Conservation (phyloP, 495 filamentous ascomycete genomes). For the Amphirosellinia nigrospora region DNA sequence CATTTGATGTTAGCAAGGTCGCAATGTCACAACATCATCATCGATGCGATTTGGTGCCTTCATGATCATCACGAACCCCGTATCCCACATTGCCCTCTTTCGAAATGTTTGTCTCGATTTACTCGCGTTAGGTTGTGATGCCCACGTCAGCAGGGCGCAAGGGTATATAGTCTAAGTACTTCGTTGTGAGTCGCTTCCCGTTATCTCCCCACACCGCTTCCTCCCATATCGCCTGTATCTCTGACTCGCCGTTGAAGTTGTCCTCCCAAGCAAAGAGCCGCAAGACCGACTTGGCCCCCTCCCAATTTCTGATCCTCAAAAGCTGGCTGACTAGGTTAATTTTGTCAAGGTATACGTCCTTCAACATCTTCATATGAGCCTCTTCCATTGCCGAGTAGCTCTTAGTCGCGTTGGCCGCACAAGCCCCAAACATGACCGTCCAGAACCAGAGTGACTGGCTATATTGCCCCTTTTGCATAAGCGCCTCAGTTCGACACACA, state of each 20-base stretch:
- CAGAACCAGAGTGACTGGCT: slow-evolving; percentile 42
- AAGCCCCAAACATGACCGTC: slow-evolving; percentile 42
- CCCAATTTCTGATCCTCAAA: slow-evolving; percentile 37
- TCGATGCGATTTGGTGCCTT: neutral
- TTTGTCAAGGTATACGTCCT: slow-evolving; percentile 37
- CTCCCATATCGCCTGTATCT: slow-evolving; percentile 39
- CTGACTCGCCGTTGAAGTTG: slow-evolving; percentile 39
- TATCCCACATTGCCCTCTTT: slow-evolving; percentile 1
- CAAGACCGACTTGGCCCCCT: slow-evolving; percentile 36
- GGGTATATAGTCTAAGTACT: slow-evolving; percentile 12
- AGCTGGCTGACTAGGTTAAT: slow-evolving; percentile 34
- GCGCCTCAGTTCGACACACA: slow-evolving; percentile 37
- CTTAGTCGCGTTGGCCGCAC: slow-evolving; percentile 35
- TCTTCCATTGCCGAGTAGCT: slow-evolving; percentile 33
- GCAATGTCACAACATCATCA: neutral
- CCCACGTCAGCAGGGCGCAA: slow-evolving; percentile 17
- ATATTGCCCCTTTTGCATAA: slow-evolving; percentile 38
- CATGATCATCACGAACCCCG: neutral
- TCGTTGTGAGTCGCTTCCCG: slow-evolving; percentile 20
- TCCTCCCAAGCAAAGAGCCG: slow-evolving; percentile 42
- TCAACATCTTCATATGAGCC: slow-evolving; percentile 34
- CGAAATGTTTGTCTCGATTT: neutral
- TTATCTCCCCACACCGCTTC: slow-evolving; percentile 37
- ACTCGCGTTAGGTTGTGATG: neutral
- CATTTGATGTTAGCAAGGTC: neutral